Conservation (phyloP, 805 yeast species). For the Spathaspora hagerdaliae region DNA sequence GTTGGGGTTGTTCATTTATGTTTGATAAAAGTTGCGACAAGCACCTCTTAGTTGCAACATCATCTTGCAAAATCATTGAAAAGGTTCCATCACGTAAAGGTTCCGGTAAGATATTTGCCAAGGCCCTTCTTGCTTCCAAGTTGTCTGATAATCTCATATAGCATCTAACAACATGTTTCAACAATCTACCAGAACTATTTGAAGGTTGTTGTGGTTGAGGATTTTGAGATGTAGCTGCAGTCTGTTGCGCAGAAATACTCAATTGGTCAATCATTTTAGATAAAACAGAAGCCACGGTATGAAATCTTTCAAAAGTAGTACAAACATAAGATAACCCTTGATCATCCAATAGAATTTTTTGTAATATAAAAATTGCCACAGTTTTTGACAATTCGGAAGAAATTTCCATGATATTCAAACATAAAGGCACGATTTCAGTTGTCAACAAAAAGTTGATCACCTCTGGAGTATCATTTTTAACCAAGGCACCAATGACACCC, state of each 20-base stretch:
- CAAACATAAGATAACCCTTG: constrained; percentile 88
- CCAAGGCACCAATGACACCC: constrained; percentile 96
- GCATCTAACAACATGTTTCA: constrained; percentile 93
- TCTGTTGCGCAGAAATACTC: constrained; percentile 8
- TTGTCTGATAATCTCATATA: constrained; percentile 88
- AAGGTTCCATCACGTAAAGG: constrained; percentile 87
- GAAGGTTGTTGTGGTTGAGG: constrained; percentile 29
- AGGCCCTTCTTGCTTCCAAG: constrained; percentile 82
- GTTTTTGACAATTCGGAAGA: constrained; percentile 92
- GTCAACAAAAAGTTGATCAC: constrained; percentile 87
- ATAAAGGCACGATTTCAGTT: constrained; percentile 95
- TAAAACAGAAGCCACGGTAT: constrained; percentile 87
- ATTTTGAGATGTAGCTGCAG: constrained; percentile 32
- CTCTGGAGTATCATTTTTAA: constrained; percentile 92
- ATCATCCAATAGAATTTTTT: constrained; percentile 88
- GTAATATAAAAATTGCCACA: constrained; percentile 94
- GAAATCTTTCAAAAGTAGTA: constrained; percentile 91
- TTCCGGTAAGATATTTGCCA: constrained; percentile 80
- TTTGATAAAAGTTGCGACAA: constrained; percentile 76
- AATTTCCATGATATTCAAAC: constrained; percentile 91
- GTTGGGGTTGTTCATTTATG: constrained; percentile 32
- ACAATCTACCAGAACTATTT: constrained; percentile 66
- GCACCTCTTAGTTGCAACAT: constrained; percentile 82
- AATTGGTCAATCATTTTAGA: constrained; percentile 86
- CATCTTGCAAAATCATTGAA: constrained; percentile 73